Percentiles rank a stretch among this genome's conserved stretches.
phyloP scores from a whole-genome alignment of 495 filamentous ascomycete genomes.

The Neurospora sp. region DNA sequence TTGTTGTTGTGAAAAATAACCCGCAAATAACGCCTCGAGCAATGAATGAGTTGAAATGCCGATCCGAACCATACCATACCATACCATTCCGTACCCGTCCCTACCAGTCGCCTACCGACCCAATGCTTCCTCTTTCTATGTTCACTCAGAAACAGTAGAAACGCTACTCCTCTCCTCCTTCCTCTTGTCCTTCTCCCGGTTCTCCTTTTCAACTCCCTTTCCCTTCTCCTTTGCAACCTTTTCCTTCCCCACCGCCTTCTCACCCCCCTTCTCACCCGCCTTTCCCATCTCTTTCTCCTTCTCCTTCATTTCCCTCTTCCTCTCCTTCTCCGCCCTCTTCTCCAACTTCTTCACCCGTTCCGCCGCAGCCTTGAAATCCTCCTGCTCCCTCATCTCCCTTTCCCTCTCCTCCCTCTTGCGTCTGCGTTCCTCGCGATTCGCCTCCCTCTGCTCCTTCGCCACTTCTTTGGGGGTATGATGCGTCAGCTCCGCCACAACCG shows the following conservation, averaged over 20 bases:
- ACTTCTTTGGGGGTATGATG: not conserved
- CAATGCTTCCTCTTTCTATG: not conserved
- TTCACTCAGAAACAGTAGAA: not conserved
- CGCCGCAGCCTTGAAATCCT: not conserved
- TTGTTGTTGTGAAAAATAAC: not conserved
- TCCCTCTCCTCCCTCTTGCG: not conserved
- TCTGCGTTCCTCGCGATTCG: not conserved
- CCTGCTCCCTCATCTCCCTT: not conserved
- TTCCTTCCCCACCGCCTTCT: not conserved
- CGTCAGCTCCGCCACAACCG: not conserved
- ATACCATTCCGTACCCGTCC: not conserved
- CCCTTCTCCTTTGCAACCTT: not conserved
- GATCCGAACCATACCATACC: not conserved
- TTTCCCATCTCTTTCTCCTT: not conserved
- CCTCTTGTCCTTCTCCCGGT: not conserved
- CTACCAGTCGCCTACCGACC: not conserved
- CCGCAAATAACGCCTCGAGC: not conserved
- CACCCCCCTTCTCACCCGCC: not conserved
- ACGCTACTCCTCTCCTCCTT: not conserved
- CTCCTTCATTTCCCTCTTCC: not conserved
- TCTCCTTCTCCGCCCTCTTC: not conserved
- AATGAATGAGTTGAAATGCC: not conserved
- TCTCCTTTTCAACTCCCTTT: not conserved
- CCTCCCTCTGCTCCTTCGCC: conserved; percentile 3
- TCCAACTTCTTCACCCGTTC: not conserved